Percentiles rank a stretch among this genome's conserved stretches.
These are phyloP conservation scores for Odontarrhena argentea DNA, from an alignment of 345 rosid species.

Conservation along the genomic window DNA sequence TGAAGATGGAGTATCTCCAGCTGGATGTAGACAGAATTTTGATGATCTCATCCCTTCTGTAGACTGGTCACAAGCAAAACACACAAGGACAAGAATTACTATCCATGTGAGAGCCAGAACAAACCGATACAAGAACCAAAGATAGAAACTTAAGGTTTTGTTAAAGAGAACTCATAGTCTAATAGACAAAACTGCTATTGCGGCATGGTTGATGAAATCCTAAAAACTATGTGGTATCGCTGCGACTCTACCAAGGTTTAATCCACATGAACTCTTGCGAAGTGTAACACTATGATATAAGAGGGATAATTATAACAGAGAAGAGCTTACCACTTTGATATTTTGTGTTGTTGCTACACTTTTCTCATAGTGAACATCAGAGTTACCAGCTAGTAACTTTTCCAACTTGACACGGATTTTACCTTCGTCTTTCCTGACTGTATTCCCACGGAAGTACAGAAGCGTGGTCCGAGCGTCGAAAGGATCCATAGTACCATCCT, in stretches of 20 bases:
- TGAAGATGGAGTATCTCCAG: constrained; percentile 94
- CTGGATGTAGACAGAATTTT: constrained; percentile 86
- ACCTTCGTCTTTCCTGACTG: constrained; percentile 91
- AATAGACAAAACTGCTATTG: neutral
- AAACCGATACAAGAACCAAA: constrained; percentile 22
- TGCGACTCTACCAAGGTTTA: neutral
- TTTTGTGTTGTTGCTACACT: constrained; percentile 65
- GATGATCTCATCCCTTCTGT: constrained; percentile 85
- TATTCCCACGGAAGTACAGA: constrained; percentile 91
- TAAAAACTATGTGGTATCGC: neutral
- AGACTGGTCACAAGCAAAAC: constrained; percentile 48
- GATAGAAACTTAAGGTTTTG: neutral
- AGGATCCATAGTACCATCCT: constrained; percentile 58
- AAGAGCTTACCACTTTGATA: constrained; percentile 65
- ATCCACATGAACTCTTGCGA: neutral
- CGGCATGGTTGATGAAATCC: neutral
- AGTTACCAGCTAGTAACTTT: constrained; percentile 60
- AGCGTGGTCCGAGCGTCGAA: constrained; percentile 72
- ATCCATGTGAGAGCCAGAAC: neutral
- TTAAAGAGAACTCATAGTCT: neutral
- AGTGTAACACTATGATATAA: neutral
- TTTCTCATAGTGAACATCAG: constrained; percentile 72
- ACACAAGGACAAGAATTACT: constrained; percentile 1
- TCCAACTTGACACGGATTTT: constrained; percentile 76
- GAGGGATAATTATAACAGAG: neutral